Evolutionary conservation across 2,329 filamentous ascomycete genomes (phyloP).

Genomic region (Exophiala spinifera): DNA sequence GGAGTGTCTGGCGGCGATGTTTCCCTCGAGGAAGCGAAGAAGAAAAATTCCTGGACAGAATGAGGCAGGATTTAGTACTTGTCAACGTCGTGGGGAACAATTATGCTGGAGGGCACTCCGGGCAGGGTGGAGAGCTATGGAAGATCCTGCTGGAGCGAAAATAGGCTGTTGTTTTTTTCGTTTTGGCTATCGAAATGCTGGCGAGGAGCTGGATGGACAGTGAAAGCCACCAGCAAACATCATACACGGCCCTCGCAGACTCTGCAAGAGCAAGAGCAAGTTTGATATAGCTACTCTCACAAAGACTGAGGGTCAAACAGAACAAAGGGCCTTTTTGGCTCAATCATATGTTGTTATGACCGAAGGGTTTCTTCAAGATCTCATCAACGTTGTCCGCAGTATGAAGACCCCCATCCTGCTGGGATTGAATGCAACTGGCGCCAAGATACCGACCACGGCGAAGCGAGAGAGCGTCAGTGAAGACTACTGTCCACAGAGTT

Average conservation of each 20-base stretch:
- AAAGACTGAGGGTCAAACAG: no score
- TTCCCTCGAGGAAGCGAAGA: constrained; percentile 73
- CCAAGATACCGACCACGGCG: no score
- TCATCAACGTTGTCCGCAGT: not conserved
- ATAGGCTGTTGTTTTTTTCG: no score
- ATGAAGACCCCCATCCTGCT: no score
- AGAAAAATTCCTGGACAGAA: constrained; percentile 65
- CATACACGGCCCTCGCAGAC: not conserved
- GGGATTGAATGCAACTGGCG: no score
- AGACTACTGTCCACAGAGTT: no score
- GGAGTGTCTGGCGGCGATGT: constrained; percentile 87
- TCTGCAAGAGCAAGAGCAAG: not conserved
- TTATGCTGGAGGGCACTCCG: constrained; percentile 40
- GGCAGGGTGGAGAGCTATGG: constrained; percentile 31
- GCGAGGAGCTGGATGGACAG: not conserved
- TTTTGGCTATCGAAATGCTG: not conserved
- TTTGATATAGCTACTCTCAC: not conserved
- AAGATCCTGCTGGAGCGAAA: constrained; percentile 19
- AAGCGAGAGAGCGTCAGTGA: no score
- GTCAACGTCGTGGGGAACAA: constrained; percentile 64
- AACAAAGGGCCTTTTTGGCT: not conserved
- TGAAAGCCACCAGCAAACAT: no score
- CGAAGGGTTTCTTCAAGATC: not conserved
- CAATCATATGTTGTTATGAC: not conserved
- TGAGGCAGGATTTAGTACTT: constrained; percentile 73